Conservation (phyloP, 2,329 filamentous ascomycete genomes). For the Gliomastix tumulicola region DNA sequence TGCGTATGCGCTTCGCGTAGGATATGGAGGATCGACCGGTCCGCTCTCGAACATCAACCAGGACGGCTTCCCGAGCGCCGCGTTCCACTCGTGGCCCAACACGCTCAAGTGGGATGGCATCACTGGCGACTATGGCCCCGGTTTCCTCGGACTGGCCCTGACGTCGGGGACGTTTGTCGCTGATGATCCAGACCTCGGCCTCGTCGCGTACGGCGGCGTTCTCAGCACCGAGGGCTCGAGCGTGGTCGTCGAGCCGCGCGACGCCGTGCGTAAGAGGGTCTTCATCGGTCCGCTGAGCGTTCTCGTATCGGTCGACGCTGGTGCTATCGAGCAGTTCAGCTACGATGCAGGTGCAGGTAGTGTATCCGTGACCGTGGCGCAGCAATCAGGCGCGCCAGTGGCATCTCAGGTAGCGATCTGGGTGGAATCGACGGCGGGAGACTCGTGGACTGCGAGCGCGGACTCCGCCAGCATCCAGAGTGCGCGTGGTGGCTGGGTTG, state of each 20-base stretch:
- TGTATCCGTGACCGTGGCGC: slow-evolving; percentile 16
- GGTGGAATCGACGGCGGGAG: slow-evolving; percentile 19
- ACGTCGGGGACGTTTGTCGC: slow-evolving; percentile 43
- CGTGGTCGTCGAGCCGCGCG: slow-evolving; percentile 30
- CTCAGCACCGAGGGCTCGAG: slow-evolving; percentile 13
- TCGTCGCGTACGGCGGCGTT: slow-evolving; percentile 42
- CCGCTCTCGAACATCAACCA: slow-evolving; percentile 48
- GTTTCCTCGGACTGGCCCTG: slow-evolving; percentile 43
- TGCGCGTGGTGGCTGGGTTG: slow-evolving; percentile 13
- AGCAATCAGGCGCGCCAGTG: slow-evolving; percentile 16
- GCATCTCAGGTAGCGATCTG: slow-evolving; percentile 22
- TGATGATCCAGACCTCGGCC: slow-evolving; percentile 32
- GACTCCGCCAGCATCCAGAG: background rate
- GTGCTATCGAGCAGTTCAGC: slow-evolving; percentile 27
- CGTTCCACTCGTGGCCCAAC: slow-evolving; percentile 51
- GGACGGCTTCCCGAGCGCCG: slow-evolving; percentile 45
- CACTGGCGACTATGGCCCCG: slow-evolving; percentile 50
- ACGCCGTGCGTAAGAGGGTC: slow-evolving; percentile 37
- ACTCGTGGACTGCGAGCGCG: slow-evolving; percentile 5
- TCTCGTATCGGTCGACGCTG: slow-evolving; percentile 32
- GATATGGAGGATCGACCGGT: slow-evolving; percentile 45
- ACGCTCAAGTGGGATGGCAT: slow-evolving; percentile 49
- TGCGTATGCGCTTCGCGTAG: slow-evolving; percentile 43
- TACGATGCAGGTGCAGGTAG: slow-evolving; percentile 13
- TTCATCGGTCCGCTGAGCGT: slow-evolving; percentile 40